Evolutionary conservation across 306 rosid genomes (phyloP).

Genomic region (Ziziphus jujuba): DNA sequence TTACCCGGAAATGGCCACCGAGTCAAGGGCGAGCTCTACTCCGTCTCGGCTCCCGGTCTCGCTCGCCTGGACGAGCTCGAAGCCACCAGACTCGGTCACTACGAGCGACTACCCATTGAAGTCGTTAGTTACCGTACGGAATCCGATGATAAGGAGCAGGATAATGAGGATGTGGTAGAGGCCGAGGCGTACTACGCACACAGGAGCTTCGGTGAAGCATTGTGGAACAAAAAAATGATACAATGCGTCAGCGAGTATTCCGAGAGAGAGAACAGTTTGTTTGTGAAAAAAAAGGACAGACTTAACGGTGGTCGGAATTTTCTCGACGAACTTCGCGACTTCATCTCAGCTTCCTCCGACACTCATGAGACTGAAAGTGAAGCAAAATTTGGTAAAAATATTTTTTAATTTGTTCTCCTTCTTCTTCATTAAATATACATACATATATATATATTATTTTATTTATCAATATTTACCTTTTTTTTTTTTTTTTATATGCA

Average conservation of each 20-base stretch:
- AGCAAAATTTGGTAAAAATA: neutral
- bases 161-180: neutral
- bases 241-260: conserved; percentile 42
- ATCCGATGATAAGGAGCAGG: neutral
- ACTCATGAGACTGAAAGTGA: neutral
- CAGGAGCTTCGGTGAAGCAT: conserved; percentile 41
- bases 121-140: conserved; percentile 20
- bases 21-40: conserved; percentile 62
- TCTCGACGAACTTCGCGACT: conserved; percentile 24
- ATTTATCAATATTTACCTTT: too few relatives aligned
- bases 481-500: too few relatives aligned
- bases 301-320: neutral
- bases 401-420: neutral
- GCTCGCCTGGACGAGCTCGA: conserved; percentile 52
- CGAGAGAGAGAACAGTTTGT: conserved; percentile 30
- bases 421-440: too few relatives aligned
- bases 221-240: conserved; percentile 49
- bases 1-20: conserved; percentile 48
- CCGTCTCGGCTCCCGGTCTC: conserved; percentile 45
- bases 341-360: conserved; percentile 5
- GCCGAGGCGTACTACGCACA: conserved; percentile 71
- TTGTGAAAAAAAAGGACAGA: conserved; percentile 38
- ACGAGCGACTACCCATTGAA: conserved; percentile 53
- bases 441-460: too few relatives aligned
- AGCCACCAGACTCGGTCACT: conserved; percentile 41